Base-by-base conservation (phyloP, 2,329 filamentous ascomycete genomes). In the Ascochyta viciae-villosae region DNA sequence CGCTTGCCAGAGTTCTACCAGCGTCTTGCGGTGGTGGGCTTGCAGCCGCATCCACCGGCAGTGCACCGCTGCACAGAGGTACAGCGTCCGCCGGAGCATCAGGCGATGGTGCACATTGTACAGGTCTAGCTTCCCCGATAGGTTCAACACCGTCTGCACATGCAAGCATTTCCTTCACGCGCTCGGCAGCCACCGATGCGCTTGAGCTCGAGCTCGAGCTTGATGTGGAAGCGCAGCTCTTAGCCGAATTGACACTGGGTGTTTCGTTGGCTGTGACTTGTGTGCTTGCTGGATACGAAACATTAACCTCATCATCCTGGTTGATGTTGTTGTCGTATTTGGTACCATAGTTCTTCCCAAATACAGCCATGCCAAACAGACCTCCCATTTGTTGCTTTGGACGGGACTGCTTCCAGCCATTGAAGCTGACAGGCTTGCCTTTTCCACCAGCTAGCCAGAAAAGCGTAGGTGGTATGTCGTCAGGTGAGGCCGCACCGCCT, bases 361-460 rank as follows among this genome's bases (percentile, higher is more conserved):
- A 65, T 6, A 72, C 33, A 3, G 60, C 62, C 58, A 68, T 64
- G 3, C 70, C 67, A 2, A 68, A 22, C 27, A 71, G 31, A 2
- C 68, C 67, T 7, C 65, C 64, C 55, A 66, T 66, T 6, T 68
- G 61, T 19, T 62, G 62, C 54, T 63, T 62, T 13, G 62, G 64
- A 38, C 50, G 65, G 26, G 54, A 56, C 12, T 34, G 53, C n/a
- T 64, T 68, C 70, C 69, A 74, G n/a, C 46, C 35, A 5, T 15
- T 34, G 7, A 57, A 51, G 1, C 61, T 64, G 0, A 66, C 47
- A 1, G 64, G 45, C 8, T 50, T 47, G 0, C 61, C 62, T 2
- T 39, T 62, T 0, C 65, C 66, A 7, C 72, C 72, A 2, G 69
- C 68, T 1, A 74, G 62, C 51, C 60, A 72, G 34, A 58, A 69